Conservation (phyloP, 345 rosid genomes). For the Mangifera indica region DNA sequence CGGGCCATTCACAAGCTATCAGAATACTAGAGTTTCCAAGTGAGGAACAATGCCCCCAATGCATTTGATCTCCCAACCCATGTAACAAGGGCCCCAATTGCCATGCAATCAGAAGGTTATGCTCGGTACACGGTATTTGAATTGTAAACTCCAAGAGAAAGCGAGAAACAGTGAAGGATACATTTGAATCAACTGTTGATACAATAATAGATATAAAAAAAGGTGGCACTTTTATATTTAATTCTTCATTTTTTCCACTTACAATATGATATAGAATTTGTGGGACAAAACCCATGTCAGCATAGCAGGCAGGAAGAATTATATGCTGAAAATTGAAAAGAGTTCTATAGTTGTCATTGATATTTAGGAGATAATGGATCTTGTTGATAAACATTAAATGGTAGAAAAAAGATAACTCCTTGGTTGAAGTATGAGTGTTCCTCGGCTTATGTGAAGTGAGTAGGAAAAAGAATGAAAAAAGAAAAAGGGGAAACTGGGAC, state of each 20-base stretch:
- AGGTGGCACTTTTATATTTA: no score
- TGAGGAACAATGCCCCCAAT: conserved; percentile 68
- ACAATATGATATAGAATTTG: background rate
- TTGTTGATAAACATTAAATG: no score
- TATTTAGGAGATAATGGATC: background rate
- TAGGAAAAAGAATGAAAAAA: no score
- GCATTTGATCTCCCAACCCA: conserved; percentile 82
- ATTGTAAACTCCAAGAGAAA: conserved; percentile 40
- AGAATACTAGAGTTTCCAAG: conserved; percentile 83
- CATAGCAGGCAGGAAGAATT: background rate
- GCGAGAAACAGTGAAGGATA: no score
- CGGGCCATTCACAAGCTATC: conserved; percentile 94
- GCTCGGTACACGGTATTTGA: conserved; percentile 75
- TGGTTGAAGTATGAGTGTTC: no score
- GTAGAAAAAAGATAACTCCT: no score
- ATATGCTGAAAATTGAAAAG: background rate
- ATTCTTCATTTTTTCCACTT: background rate
- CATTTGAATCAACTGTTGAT: background rate
- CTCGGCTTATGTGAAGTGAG: no score
- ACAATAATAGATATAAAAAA: background rate
- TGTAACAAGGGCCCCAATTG: conserved; percentile 87
- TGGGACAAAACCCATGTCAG: background rate
- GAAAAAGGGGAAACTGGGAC: no score
- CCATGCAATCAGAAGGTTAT: conserved; percentile 90
- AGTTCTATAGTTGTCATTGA: background rate